phyloP scores from a whole-genome alignment of 75 land plant genomes.

The Cryptomeria japonica region DNA sequence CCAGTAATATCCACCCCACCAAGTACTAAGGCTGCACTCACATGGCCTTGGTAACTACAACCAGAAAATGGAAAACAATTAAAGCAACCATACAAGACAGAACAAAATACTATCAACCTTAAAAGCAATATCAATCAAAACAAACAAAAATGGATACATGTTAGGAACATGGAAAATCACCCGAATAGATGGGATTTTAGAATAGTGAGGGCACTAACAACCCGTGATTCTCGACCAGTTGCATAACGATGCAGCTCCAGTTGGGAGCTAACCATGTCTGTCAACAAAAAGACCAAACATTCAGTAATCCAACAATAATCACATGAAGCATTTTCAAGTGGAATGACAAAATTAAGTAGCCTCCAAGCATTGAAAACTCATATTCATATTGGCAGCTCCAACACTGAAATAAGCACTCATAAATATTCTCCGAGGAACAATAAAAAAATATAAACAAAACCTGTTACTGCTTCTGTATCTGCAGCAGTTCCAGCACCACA shows the following conservation, averaged over 20 bases:
- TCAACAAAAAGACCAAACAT: slow-evolving; percentile 5
- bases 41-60: slow-evolving; percentile 92
- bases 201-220: slow-evolving; percentile 92
- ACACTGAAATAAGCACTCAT: not conserved
- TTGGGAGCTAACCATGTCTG: slow-evolving; percentile 99
- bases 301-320: not conserved
- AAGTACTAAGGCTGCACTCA: slow-evolving; percentile 97
- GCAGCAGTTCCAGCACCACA: slow-evolving; percentile 99
- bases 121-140: not conserved
- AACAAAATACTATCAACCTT: not conserved
- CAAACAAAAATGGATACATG: not conserved
- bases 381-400: not conserved
- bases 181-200: slow-evolving; percentile 89
- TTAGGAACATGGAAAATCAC: slow-evolving; percentile 27
- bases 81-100: not conserved
- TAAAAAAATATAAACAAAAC: slow-evolving; percentile 21
- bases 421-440: not conserved
- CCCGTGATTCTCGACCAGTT: slow-evolving; percentile 94
- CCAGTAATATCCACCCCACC: slow-evolving; percentile 98
- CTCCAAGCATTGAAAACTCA: not conserved
- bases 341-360: not conserved
- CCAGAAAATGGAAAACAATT: not conserved
- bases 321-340: not conserved
- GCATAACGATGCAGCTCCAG: slow-evolving; percentile 93
- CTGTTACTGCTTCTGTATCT: slow-evolving; percentile 95